Evolutionary conservation across 2,329 filamentous ascomycete species (phyloP).

Genomic region (Pseudogymnoascus sp.): DNA sequence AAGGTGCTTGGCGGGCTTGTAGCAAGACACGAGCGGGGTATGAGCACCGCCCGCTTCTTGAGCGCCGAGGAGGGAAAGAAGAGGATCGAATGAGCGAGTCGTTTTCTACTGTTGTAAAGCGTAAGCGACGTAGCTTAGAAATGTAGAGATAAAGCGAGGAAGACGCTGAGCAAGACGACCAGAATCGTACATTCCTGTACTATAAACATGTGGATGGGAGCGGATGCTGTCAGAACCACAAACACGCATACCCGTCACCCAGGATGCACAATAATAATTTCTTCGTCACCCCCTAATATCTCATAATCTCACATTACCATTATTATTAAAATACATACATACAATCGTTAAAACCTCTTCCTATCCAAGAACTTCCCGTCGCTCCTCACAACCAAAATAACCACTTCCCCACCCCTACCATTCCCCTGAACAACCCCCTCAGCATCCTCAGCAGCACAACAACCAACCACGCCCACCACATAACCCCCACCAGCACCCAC

Average conservation of each 20-base stretch:
- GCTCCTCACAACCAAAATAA: slow-evolving; percentile 57
- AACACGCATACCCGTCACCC: not conserved
- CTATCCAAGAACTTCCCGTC: not conserved
- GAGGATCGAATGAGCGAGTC: slow-evolving; percentile 63
- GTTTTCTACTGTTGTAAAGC: not conserved
- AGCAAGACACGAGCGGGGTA: slow-evolving; percentile 66
- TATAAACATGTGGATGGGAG: not conserved
- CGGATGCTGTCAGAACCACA: not conserved
- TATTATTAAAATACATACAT: slow-evolving; percentile 7
- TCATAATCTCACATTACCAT: slow-evolving; percentile 8
- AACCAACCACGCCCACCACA: slow-evolving; percentile 92
- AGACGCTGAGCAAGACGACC: not conserved
- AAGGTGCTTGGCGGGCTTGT: slow-evolving; percentile 70
- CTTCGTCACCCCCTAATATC: not conserved
- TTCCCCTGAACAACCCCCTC: slow-evolving; percentile 51
- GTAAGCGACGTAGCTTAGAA: not conserved
- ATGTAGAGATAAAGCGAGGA: not conserved
- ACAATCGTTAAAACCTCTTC: not conserved
- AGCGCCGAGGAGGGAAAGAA: slow-evolving; percentile 97
- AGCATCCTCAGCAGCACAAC: slow-evolving; percentile 67
- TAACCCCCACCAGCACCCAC: slow-evolving; percentile 76
- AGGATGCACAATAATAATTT: not conserved
- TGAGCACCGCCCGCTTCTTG: slow-evolving; percentile 72
- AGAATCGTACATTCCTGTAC: not conserved
- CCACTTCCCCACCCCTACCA: slow-evolving; percentile 61